phyloP scores from a whole-genome alignment of 2,329 filamentous ascomycete genomes.

The Trichoderma sp. region DNA sequence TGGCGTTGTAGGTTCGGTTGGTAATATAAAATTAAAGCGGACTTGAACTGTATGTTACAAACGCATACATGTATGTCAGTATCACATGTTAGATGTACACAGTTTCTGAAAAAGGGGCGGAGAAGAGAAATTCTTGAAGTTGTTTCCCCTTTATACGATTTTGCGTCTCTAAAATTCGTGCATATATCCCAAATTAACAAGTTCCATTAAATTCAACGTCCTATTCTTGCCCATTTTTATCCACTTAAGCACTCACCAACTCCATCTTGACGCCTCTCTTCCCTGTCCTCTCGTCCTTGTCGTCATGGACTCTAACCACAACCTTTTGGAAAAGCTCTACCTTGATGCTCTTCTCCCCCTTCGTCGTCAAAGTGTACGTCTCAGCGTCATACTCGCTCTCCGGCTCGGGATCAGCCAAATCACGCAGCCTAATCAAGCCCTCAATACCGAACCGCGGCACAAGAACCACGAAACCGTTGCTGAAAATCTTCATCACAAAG shows the following conservation, averaged over 20 bases:
- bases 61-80: slow-evolving; percentile 36
- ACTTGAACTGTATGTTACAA: slow-evolving; percentile 31
- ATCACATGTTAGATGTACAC: slow-evolving; percentile 30
- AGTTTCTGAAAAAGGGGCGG: background rate
- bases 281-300: slow-evolving; percentile 92
- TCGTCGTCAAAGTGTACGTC: slow-evolving; percentile 73
- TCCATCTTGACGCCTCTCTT: slow-evolving; percentile 89
- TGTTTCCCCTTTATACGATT: background rate
- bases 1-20: slow-evolving; percentile 41
- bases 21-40: slow-evolving; percentile 33
- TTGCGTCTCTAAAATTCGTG: slow-evolving; percentile 14
- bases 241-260: slow-evolving; percentile 50
- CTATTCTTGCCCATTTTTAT: background rate
- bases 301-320: slow-evolving; percentile 83
- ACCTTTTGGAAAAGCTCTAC: slow-evolving; percentile 94
- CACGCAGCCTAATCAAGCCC: slow-evolving; percentile 81
- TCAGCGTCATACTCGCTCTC: slow-evolving; percentile 85
- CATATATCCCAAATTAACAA: background rate
- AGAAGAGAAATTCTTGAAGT: background rate
- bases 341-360: slow-evolving; percentile 57
- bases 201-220: background rate
- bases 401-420: slow-evolving; percentile 77
- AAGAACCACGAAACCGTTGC: slow-evolving; percentile 95
- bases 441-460: slow-evolving; percentile 96
- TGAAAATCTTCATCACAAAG: slow-evolving; percentile 96